Conservation (phyloP, 169 alveolate genomes). For the Cystoisospora suis region DNA sequence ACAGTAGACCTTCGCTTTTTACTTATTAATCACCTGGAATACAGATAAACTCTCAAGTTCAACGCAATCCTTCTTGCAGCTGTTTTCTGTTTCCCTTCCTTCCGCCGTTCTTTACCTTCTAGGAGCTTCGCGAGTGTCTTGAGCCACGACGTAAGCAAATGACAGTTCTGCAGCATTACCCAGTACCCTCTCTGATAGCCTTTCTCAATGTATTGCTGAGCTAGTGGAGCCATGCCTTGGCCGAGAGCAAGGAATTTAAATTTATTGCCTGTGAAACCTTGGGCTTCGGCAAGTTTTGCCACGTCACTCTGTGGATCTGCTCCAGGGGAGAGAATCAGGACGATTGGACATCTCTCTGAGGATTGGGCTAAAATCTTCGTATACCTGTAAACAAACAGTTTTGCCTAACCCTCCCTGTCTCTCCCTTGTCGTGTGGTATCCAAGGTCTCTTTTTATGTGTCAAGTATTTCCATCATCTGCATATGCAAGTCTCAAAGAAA, state of each 20-base stretch:
- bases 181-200: conserved; percentile 90
- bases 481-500: no score
- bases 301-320: conserved; percentile 92
- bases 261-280: conserved; percentile 84
- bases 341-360: conserved; percentile 88
- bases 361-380: conserved; percentile 89
- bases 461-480: no score
- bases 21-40: no score
- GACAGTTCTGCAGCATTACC: conserved; percentile 94
- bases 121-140: conserved; percentile 88
- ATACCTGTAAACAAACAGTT: conserved; percentile 71
- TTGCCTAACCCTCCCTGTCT: background rate
- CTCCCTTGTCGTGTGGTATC: no score
- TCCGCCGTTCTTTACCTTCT: conserved; percentile 67
- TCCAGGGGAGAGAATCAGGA: conserved; percentile 93
- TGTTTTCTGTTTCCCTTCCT: background rate
- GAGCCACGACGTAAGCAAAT: conserved; percentile 91
- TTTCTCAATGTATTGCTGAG: conserved; percentile 81
- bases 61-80: background rate
- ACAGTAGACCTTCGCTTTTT: no score
- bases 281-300: conserved; percentile 86
- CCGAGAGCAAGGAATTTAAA: conserved; percentile 91
- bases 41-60: no score
- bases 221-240: conserved; percentile 92
- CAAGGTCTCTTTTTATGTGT: no score